phyloP scores from a whole-genome alignment of 108 stramenopile genomes.

The Phaeodactylum tricornutum region DNA sequence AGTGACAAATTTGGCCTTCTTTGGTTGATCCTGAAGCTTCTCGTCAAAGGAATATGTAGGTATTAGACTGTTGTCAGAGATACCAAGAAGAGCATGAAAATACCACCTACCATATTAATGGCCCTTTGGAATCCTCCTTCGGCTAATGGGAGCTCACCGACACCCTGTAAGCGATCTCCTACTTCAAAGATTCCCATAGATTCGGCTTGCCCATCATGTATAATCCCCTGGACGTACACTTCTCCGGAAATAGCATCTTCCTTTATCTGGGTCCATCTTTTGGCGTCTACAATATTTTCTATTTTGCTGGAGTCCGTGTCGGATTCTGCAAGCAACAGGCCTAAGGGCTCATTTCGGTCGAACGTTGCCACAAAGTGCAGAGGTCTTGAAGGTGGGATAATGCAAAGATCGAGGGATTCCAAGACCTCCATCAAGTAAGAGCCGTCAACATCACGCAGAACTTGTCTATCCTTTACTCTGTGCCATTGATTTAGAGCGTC shows the following conservation, averaged over 20 bases:
- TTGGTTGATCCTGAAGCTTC: constrained; percentile 24
- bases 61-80: too few species aligned
- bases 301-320: constrained; percentile 26
- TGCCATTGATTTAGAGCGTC: constrained; percentile 29
- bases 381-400: constrained; percentile 31
- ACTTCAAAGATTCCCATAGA: constrained; percentile 64
- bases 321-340: constrained; percentile 50
- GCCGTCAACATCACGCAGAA: constrained; percentile 22
- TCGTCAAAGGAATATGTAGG: too few species aligned
- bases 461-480: background rate
- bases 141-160: constrained; percentile 61
- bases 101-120: constrained; percentile 51
- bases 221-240: constrained; percentile 61
- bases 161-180: constrained; percentile 61
- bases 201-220: constrained; percentile 48
- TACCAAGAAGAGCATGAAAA: too few species aligned
- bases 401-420: constrained; percentile 41
- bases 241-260: constrained; percentile 46
- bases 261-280: constrained; percentile 46
- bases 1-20: constrained; percentile 24
- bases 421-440: constrained; percentile 49
- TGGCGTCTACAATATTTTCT: constrained; percentile 2
- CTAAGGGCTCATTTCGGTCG: constrained; percentile 36
- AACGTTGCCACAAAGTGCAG: constrained; percentile 78
- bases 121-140: constrained; percentile 61